Conservation (phyloP, 805 yeast species). For the Kluyveromyces nonfermentans region DNA sequence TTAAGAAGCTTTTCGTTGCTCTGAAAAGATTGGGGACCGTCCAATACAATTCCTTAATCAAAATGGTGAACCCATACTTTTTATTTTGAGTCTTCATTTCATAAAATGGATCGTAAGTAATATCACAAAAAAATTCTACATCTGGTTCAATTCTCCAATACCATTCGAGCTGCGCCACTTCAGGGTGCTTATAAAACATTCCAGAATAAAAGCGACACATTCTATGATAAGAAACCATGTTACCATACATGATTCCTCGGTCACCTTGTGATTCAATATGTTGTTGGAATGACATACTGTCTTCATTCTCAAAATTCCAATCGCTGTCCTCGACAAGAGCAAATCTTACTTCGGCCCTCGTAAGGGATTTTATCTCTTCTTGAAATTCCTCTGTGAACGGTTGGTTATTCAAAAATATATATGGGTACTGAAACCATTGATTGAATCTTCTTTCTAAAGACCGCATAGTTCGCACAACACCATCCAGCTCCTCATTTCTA, state of each 20-base stretch:
- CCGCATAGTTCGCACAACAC: conserved; percentile 63
- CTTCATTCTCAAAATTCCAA: conserved; percentile 59
- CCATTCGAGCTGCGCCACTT: conserved; percentile 69
- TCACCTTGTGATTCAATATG: conserved; percentile 70
- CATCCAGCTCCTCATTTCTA: conserved; percentile 67
- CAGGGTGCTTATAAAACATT: conserved; percentile 66
- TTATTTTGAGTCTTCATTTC: conserved; percentile 66
- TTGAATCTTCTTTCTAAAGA: conserved; percentile 83
- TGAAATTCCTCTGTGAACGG: conserved; percentile 61
- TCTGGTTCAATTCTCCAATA: conserved; percentile 97
- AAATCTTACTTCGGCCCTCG: conserved; percentile 59
- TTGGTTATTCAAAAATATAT: conserved; percentile 80
- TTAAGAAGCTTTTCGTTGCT: conserved; percentile 55
- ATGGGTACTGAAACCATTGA: conserved; percentile 90
- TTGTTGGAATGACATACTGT: conserved; percentile 35
- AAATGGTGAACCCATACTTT: conserved; percentile 76
- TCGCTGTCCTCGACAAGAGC: conserved; percentile 48
- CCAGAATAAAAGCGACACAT: conserved; percentile 95
- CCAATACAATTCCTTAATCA: conserved; percentile 66
- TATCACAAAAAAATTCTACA: conserved; percentile 81
- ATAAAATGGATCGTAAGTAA: conserved; percentile 82
- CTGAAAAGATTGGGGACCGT: conserved; percentile 79
- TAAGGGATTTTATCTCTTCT: conserved; percentile 38
- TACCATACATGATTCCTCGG: conserved; percentile 75
- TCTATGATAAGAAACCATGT: conserved; percentile 72